Base-by-base conservation (phyloP, 1,139 yeast species). In the Suhomyces yuchorum region DNA sequence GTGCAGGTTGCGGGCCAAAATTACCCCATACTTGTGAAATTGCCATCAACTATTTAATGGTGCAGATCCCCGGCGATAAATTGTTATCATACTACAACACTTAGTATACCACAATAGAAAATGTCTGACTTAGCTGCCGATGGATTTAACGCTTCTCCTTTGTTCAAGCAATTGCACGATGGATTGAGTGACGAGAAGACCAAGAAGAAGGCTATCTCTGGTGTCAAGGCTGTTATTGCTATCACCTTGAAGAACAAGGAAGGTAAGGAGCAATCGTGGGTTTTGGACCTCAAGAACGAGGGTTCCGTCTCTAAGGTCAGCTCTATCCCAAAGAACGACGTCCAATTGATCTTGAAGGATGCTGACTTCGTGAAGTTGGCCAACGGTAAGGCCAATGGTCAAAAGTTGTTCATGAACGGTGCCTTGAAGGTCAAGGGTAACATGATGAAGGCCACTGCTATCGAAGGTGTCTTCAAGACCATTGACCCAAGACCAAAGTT, bases 371-470 rank as follows among this genome's bases (percentile, higher is more conserved):
- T 78, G 57, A 82, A 80, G 65, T 78, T 88, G 60, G 88, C 87
- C 48, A 71, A 75, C 53, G 95, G 95, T 58, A 85, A 87, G 74
- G 84, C 90, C 55, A 85, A 85, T 66, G 91, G 96, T 50, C 96
- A 88, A 70, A 85, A 84, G 73, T 78, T 89, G 62, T 88, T 87
- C 71, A 82, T 88, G 87, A 75, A 81, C 62, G 96, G 96, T 48
- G 86, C 85, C 69, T 79, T 88, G 68, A 88, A 88, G 78, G 85
- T 88, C 57, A 86, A 84, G 77, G 96, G 96, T 61, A 87, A 88
- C 73, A 85, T 88, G 74, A 86, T 87, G 92, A 88, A 89, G 78
- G 96, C 96, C 52, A 82, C 92, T 49, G 80, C 84, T 52, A 81
- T 87, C 54, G 96, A 88, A 70, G 70, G 79, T 42, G 84, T 88